Evolutionary conservation across 2,329 filamentous ascomycete species (phyloP), one percentile per base, ranked within the genome.

Genomic region (Polytolypa hystricis): DNA sequence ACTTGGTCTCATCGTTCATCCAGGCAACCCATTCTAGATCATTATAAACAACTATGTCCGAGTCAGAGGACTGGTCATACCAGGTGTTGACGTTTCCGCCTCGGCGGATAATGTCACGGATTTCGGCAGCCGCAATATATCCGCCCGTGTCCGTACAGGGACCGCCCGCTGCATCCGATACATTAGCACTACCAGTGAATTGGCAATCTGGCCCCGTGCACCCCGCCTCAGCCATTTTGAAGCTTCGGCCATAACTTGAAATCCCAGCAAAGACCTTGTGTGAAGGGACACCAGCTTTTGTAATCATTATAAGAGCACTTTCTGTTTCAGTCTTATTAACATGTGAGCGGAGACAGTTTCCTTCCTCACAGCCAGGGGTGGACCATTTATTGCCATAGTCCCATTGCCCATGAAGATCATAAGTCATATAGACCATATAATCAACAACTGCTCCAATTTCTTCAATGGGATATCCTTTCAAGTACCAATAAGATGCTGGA

Each of bases 51-150:
- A 33, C 18, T 8, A 40, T 36, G 12, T 40, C 38, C 2, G 39
- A 42, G 33, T 36, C 30, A n/a, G 37, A 40, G 26, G 23, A 15
- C 14, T 25, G 33, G 32, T 31, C 32, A 7, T 31, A 8, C 10
- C 18, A 30, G 11, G 20, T 37, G 8, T 30, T 21, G 11, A 17
- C n/a, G 40, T 31, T 32, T 6, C 25, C 19, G 25, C 36, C 30
- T 7, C 40, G 16, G 15, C 33, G 23, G 21, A 51, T 46, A 42
- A 64, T 56, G 6, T 55, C 48, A 2, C 44, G 6, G 30, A 66
- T 61, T 48, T 66, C 63, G 2, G 55, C 53, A 32, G 63, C 47
- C 10, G 60, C 41, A 7, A 66, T 52, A 37, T 64, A 64, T 2
- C 63, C 63, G 0, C 41, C 43, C 0, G 56, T 61, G 4, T 38